A percentile compares a stretch with the other conserved stretches of the same genome.
These are phyloP conservation scores for Pseudogymnoascus sp. DNA, from an alignment of 2,329 filamentous ascomycete species.

Conservation along the genomic window DNA sequence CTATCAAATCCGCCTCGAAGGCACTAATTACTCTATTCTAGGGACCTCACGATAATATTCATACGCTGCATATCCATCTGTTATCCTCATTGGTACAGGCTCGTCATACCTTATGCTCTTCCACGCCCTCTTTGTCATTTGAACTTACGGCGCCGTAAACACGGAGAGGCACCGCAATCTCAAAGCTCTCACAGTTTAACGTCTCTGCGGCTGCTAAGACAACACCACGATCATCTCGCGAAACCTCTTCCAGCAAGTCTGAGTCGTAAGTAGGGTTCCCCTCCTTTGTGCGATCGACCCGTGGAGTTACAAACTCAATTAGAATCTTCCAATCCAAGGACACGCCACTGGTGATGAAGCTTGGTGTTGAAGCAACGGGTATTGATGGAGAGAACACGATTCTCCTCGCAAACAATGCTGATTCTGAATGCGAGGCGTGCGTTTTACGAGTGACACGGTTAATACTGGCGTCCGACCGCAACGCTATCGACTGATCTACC, in stretches of 20 bases:
- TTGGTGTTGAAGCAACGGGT: conserved; percentile 75
- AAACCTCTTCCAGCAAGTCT: conserved; percentile 68
- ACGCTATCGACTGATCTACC: conserved; percentile 70
- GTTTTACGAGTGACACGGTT: conserved; percentile 78
- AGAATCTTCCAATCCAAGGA: conserved; percentile 81
- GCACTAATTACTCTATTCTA: conserved; percentile 7
- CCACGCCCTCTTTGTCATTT: conserved; percentile 19
- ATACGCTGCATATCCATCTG: background rate
- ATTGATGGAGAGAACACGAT: conserved; percentile 78
- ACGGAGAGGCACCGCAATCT: conserved; percentile 75
- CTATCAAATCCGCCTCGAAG: background rate
- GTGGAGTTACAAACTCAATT: conserved; percentile 86
- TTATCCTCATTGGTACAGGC: background rate
- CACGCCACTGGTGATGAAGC: conserved; percentile 85
- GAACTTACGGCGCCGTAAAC: conserved; percentile 59
- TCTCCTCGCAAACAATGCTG: conserved; percentile 71
- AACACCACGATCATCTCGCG: conserved; percentile 69
- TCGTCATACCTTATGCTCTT: background rate
- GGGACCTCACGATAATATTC: background rate
- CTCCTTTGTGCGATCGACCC: conserved; percentile 28
- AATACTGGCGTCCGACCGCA: conserved; percentile 79
- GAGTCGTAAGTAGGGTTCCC: conserved; percentile 28
- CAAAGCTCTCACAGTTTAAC: conserved; percentile 80
- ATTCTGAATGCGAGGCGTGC: conserved; percentile 71
- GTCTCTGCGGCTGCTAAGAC: conserved; percentile 73